Evolutionary conservation across 805 yeast genomes (phyloP), one percentile per base, ranked within the genome.

Genomic region (Spencermartinsiella europaea): DNA sequence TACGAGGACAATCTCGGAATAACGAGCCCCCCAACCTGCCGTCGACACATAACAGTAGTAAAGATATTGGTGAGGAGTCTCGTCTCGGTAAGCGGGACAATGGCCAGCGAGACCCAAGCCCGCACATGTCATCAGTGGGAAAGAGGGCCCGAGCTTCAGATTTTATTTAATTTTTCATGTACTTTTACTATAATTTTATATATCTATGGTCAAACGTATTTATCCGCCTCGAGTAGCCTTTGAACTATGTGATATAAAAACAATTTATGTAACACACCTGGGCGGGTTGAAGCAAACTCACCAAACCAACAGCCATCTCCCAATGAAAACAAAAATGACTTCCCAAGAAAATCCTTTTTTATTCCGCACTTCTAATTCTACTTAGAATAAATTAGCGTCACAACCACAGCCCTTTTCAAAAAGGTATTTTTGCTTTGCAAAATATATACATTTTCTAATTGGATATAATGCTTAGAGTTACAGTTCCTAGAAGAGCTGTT

Each of bases 361-460:
- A 7, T 25, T 25, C 31, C 31, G 12, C 31, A 7, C 12, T 12
- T 25, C 7, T 7, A 7, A 25, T 25, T 25, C 12, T 25, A 12
- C 31, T 25, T 25, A 25, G 31, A 25, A 25, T 25, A 7, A 12
- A 7, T 25, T 25, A 25, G 31, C 7, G 12, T 25, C 31, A 25
- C 31, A 25, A 25, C 31, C 31, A 25, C 31, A 7, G 10, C 31
- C 31, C 31, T 25, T 25, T 25, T 25, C 31, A 25, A 12, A 12
- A 25, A 25, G 31, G 10, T 7, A 25, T 25, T 25, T 25, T 25
- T 25, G 31, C 31, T 7, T 68, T 12, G 15, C 31, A n/a, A 15
- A 15, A 15, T 21, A 21, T 17, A 3, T n/a, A 19, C n/a, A 7
- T 20, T 15, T 27, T 14, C 4, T 50, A 34, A 22, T 10, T 37